phyloP scores from a whole-genome alignment of 768 basidiomycete genomes.

The Kwoniella mangroviensis region DNA sequence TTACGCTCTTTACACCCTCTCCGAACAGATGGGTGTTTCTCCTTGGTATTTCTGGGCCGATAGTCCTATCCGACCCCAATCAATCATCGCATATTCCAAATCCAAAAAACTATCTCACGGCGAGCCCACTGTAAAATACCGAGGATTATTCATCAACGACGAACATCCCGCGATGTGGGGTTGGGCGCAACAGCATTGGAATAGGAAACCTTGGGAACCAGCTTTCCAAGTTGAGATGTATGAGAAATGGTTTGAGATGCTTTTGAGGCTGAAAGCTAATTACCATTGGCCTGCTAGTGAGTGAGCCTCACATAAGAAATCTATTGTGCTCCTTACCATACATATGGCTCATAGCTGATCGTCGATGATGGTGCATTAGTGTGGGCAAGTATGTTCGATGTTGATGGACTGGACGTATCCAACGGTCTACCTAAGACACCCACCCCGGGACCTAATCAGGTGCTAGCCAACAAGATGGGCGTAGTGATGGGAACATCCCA shows the following conservation, averaged over 20 bases:
- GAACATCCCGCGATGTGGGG: conserved; percentile 74
- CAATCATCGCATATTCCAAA: conserved; percentile 60
- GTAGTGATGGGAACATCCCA: conserved; percentile 75
- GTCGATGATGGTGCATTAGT: conserved; percentile 4
- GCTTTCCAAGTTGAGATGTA: conserved; percentile 65
- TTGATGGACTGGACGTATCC: conserved; percentile 23
- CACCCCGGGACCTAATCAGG: conserved; percentile 66
- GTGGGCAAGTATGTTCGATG: conserved; percentile 45
- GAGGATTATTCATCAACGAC: conserved; percentile 75
- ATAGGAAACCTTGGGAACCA: conserved; percentile 66
- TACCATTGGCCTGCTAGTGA: conserved; percentile 68
- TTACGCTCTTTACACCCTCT: conserved; percentile 70
- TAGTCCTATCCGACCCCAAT: conserved; percentile 65
- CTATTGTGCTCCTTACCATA: too few species aligned
- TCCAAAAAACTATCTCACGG: conserved; percentile 63
- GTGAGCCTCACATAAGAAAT: conserved; percentile 26
- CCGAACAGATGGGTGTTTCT: conserved; percentile 69
- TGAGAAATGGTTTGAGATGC: conserved; percentile 63
- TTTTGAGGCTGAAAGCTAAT: conserved; percentile 71
- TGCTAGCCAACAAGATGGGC: conserved; percentile 68
- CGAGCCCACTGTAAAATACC: conserved; percentile 70
- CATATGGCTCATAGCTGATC: neutral
- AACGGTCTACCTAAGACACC: conserved; percentile 65
- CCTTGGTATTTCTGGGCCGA: conserved; percentile 71
- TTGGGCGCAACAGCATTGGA: conserved; percentile 73